These are phyloP conservation scores for Stephanodiscus triporus DNA, from an alignment of 108 stramenopile genomes.

Conservation along the genomic window DNA sequence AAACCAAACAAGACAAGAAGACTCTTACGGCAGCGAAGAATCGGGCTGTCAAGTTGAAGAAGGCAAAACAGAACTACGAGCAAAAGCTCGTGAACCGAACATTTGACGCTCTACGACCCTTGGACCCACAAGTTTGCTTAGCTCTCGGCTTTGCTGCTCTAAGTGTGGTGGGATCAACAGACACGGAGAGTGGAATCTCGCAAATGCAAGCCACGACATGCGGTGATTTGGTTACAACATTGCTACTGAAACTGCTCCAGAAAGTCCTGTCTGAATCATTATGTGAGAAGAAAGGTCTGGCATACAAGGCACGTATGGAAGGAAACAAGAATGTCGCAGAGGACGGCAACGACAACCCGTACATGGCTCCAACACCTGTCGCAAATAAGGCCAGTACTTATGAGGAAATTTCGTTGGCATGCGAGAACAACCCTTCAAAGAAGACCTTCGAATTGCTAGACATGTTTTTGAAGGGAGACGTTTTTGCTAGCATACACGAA, in stretches of 20 bases:
- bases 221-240: conserved; percentile 29
- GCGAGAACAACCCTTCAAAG: conserved; percentile 19
- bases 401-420: conserved; percentile 15
- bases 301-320: conserved; percentile 20
- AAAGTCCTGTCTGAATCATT: conserved; percentile 29
- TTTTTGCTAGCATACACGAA: conserved; percentile 46
- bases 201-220: conserved; percentile 20
- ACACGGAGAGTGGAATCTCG: conserved; percentile 16
- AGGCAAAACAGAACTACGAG: conserved; percentile 39
- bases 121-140: conserved; percentile 44
- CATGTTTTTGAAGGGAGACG: conserved; percentile 30
- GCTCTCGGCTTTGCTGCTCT: conserved; percentile 50
- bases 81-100: conserved; percentile 32
- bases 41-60: conserved; percentile 22
- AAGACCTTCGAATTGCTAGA: conserved; percentile 32
- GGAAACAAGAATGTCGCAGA: conserved; percentile 6
- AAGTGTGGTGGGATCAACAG: conserved; percentile 18
- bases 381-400: neutral
- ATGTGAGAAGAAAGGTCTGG: conserved; percentile 18
- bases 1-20: conserved; percentile 42
- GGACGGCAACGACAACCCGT: conserved; percentile 32
- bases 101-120: conserved; percentile 33
- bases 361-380: conserved; percentile 6
- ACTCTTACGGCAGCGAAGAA: conserved; percentile 26
- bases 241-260: conserved; percentile 39